These are phyloP conservation scores for Metarhizium robertsii DNA, from an alignment of 2,329 filamentous ascomycete species.

Conservation along the genomic window DNA sequence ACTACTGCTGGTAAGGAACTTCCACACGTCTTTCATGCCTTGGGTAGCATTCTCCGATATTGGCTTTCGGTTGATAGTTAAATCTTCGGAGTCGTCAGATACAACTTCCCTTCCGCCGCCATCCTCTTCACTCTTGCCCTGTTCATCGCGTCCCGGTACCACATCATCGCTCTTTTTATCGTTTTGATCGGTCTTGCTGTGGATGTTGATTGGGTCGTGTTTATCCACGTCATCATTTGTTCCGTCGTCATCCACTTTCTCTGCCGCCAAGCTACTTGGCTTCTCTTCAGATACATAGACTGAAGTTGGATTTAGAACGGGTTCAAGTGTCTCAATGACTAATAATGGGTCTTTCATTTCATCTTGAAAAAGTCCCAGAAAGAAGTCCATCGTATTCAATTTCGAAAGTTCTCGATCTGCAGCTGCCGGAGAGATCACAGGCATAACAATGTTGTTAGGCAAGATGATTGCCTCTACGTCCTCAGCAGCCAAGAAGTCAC, in stretches of 20 bases:
- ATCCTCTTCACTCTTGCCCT: neutral
- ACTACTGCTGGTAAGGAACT: conserved; percentile 73
- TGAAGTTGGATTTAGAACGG: conserved; percentile 69
- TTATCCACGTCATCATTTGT: neutral
- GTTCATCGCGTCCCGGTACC: neutral
- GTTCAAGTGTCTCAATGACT: conserved; percentile 86
- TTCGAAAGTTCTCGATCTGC: conserved; percentile 87
- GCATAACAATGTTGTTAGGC: conserved; percentile 81
- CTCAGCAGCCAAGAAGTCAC: conserved; percentile 37
- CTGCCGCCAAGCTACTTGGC: conserved; percentile 1
- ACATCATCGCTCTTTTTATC: neutral
- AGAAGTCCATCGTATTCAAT: conserved; percentile 93
- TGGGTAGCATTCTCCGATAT: conserved; percentile 44
- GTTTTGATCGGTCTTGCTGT: neutral
- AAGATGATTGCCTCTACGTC: conserved; percentile 44
- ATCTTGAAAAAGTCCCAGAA: conserved; percentile 78
- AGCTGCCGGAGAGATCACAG: conserved; percentile 72
- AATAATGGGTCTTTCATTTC: conserved; percentile 71
- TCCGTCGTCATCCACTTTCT: neutral
- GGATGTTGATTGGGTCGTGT: neutral
- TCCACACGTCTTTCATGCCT: conserved; percentile 67
- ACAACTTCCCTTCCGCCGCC: conserved; percentile 7
- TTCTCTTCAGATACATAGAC: conserved; percentile 29
- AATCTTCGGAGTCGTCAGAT: conserved; percentile 5
- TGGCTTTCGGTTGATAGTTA: conserved; percentile 17